These are phyloP conservation scores for Alternaria angustiovoidea DNA, from an alignment of 2,329 filamentous ascomycete genomes.

Conservation along the genomic window DNA sequence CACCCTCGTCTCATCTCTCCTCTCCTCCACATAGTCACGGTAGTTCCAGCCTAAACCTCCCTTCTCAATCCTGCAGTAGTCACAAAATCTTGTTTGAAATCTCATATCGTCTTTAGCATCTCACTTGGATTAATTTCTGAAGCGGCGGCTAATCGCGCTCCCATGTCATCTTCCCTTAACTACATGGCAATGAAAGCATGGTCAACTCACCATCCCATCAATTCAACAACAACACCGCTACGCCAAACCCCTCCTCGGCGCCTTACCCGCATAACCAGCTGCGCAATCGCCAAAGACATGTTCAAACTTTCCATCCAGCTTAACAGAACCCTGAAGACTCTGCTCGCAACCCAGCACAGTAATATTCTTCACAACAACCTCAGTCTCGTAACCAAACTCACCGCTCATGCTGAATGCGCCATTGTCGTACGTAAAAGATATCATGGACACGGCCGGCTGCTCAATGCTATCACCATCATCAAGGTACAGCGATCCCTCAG, in stretches of 20 bases:
- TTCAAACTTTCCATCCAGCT: conserved; percentile 25
- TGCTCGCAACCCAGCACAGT: conserved; percentile 52
- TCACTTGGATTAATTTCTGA: background rate
- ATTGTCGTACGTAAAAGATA: conserved; percentile 67
- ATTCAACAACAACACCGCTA: background rate
- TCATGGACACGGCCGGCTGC: conserved; percentile 63
- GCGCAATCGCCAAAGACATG: conserved; percentile 5
- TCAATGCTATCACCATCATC: conserved; percentile 76
- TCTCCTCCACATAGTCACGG: background rate
- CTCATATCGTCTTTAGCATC: background rate
- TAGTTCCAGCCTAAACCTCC: too few relatives aligned
- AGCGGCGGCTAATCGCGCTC: background rate
- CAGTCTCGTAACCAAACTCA: conserved; percentile 60
- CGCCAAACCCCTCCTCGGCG: background rate
- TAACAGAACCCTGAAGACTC: conserved; percentile 61
- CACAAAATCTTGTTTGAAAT: too few relatives aligned
- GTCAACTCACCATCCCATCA: too few relatives aligned
- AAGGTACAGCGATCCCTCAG: conserved; percentile 73
- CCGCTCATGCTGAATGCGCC: conserved; percentile 63
- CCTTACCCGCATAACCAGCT: background rate
- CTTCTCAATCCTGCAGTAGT: too few relatives aligned
- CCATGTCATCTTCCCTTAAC: too few relatives aligned
- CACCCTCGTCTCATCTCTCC: background rate
- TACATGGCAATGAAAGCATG: background rate
- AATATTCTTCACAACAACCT: conserved; percentile 36